Conservation (phyloP, 169 alveolate genomes). For the Plasmodium vivax region DNA sequence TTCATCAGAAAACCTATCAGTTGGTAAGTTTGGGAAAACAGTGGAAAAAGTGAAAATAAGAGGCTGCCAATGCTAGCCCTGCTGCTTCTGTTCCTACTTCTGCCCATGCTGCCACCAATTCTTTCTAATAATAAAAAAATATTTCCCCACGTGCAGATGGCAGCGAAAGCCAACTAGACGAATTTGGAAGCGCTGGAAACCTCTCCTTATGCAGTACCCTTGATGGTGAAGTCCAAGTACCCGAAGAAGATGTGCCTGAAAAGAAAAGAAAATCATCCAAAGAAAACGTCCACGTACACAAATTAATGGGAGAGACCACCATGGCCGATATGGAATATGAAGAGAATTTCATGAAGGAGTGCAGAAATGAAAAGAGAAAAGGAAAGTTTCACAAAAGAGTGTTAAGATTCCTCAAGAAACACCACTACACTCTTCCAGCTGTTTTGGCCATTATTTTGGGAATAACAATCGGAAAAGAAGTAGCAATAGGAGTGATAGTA, state of each 20-base stretch:
- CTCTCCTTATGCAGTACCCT: neutral
- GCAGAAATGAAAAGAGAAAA: neutral
- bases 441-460: neutral
- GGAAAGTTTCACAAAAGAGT: neutral
- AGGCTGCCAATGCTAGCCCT: neutral
- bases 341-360: neutral
- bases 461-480: neutral
- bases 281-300: neutral
- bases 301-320: neutral
- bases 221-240: neutral
- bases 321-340: neutral
- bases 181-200: neutral
- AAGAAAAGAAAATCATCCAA: neutral
- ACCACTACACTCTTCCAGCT: constrained; percentile 1
- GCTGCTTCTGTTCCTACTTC: neutral
- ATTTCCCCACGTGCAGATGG: neutral
- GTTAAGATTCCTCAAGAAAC: neutral
- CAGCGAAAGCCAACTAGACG: neutral
- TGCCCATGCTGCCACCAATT: neutral
- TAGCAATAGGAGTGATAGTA: neutral
- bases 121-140: neutral
- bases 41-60: neutral
- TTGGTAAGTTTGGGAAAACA: neutral
- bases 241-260: neutral
- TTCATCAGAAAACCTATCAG: neutral